phyloP scores from a whole-genome alignment of 305 asterid species.

The Nicotiana rustica region DNA sequence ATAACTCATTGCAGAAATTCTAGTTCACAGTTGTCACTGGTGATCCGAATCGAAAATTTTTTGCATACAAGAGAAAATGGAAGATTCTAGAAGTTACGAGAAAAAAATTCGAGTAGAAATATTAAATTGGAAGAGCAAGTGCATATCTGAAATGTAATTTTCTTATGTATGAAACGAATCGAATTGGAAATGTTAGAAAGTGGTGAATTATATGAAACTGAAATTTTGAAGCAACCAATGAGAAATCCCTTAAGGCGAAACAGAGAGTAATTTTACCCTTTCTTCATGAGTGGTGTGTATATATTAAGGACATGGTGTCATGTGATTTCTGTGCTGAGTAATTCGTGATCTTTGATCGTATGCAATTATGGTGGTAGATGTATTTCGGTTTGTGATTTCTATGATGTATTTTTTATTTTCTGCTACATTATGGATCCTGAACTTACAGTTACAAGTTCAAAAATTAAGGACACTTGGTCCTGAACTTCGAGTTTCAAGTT shows the following conservation, averaged over 20 bases:
- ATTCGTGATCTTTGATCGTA: too few species aligned
- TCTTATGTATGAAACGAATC: neutral
- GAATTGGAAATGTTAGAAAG: neutral
- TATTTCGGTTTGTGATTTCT: too few species aligned
- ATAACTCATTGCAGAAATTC: slow-evolving; percentile 45
- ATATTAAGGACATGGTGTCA: too few species aligned
- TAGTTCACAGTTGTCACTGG: neutral
- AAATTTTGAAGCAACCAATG: neutral
- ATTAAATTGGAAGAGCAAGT: neutral
- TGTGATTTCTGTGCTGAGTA: too few species aligned
- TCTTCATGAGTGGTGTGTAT: too few species aligned
- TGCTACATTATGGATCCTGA: too few species aligned
- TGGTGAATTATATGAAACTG: neutral
- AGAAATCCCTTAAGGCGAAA: neutral
- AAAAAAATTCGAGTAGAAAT: neutral
- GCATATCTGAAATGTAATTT: neutral
- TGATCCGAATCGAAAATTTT: neutral
- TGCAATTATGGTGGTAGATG: too few species aligned
- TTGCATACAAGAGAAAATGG: neutral
- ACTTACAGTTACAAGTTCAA: too few species aligned
- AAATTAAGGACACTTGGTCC: too few species aligned
- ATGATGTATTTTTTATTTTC: too few species aligned
- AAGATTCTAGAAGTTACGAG: slow-evolving; percentile 4
- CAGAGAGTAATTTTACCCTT: neutral
- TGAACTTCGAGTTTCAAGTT: too few species aligned